Percentiles rank a stretch among this genome's conserved stretches.
Conservation (phyloP, 352 stramenopile species). For the Globisporangium parvum region DNA sequence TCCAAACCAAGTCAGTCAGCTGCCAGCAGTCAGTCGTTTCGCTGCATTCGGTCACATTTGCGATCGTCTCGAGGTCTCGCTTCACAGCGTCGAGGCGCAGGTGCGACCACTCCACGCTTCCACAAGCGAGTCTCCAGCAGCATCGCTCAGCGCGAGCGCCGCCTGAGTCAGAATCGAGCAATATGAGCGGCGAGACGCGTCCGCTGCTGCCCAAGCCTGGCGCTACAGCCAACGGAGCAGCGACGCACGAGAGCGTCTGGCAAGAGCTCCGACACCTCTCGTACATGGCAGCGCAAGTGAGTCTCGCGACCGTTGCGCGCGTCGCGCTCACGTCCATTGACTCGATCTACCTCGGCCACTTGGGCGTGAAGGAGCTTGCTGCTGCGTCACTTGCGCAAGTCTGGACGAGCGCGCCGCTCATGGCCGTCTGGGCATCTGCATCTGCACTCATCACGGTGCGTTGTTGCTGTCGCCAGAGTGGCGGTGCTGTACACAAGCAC, state of each 20-base stretch:
- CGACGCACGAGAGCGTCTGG: slow-evolving; percentile 25
- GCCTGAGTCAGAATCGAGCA: too few species aligned
- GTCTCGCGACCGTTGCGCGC: slow-evolving; percentile 51
- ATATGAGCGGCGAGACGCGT: slow-evolving; percentile 27
- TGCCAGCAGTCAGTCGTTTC: too few species aligned
- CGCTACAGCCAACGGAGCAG: not conserved
- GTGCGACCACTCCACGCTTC: too few species aligned
- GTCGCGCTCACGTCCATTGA: slow-evolving; percentile 66
- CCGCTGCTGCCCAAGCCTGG: slow-evolving; percentile 30
- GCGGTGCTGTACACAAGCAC: too few species aligned
- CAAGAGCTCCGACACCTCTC: slow-evolving; percentile 54
- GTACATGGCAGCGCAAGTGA: slow-evolving; percentile 59
- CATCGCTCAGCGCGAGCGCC: too few species aligned
- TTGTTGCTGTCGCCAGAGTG: too few species aligned
- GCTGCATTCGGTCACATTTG: too few species aligned
- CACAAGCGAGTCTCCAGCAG: too few species aligned
- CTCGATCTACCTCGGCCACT: slow-evolving; percentile 68
- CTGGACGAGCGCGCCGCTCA: slow-evolving; percentile 63
- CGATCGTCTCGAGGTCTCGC: too few species aligned
- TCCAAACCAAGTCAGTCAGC: too few species aligned
- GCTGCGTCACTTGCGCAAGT: slow-evolving; percentile 62
- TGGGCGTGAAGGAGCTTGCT: slow-evolving; percentile 67
- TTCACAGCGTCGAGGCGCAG: too few species aligned
- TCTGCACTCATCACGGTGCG: slow-evolving; percentile 58
- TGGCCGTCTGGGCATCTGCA: slow-evolving; percentile 51